These are phyloP conservation scores for Geranium incanum DNA, from an alignment of 441 rosid species.

Conservation along the genomic window DNA sequence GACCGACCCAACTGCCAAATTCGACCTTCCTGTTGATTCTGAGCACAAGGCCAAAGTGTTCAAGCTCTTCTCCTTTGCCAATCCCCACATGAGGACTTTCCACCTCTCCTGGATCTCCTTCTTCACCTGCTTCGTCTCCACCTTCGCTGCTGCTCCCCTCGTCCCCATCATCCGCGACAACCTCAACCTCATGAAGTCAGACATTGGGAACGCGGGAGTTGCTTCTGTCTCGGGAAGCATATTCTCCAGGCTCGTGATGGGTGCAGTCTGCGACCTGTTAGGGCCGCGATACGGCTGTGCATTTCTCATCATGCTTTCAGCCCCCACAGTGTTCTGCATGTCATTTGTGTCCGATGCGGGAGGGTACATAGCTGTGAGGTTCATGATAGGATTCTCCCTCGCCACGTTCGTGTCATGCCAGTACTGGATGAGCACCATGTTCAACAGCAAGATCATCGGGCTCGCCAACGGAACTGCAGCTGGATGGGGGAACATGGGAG, in stretches of 20 bases:
- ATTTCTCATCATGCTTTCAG: constrained; percentile 61
- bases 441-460: constrained; percentile 73
- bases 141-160: constrained; percentile 82
- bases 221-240: constrained; percentile 87
- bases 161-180: constrained; percentile 71
- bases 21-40: constrained; percentile 59
- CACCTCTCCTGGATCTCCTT: constrained; percentile 82
- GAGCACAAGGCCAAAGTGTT: constrained; percentile 73
- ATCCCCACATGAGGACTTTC: constrained; percentile 75
- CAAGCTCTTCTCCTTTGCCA: constrained; percentile 54
- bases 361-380: constrained; percentile 60
- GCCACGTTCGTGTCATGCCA: constrained; percentile 86
- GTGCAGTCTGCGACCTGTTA: constrained; percentile 61
- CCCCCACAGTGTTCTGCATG: constrained; percentile 78
- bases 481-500: constrained; percentile 94
- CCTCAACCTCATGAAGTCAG: constrained; percentile 51
- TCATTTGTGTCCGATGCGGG: constrained; percentile 52
- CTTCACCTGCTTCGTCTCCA: constrained; percentile 66
- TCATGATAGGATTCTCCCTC: constrained; percentile 84
- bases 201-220: constrained; percentile 70
- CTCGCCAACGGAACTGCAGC: constrained; percentile 78
- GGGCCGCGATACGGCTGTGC: constrained; percentile 83
- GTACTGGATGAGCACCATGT: constrained; percentile 94
- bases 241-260: constrained; percentile 79
- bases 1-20: constrained; percentile 54